Evolutionary conservation across 2,329 filamentous ascomycete genomes (phyloP), one percentile per base, ranked within the genome.

Genomic region (Tothia fuscella): DNA sequence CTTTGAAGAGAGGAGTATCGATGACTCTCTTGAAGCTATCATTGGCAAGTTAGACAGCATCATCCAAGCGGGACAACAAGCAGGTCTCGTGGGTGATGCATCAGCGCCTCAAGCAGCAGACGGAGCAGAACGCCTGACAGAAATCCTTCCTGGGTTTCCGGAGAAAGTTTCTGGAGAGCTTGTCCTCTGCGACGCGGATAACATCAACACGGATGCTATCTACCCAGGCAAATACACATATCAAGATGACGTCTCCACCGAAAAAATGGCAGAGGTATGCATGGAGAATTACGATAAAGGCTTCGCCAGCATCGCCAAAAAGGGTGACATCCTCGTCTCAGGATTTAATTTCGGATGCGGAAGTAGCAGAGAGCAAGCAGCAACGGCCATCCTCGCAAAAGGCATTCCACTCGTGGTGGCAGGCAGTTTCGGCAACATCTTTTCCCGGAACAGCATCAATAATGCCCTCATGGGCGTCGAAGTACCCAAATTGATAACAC

Each of bases 291-390:
- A 94, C 63, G 89, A 96, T 56, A 63, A 72, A 0, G 57, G 67
- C 0, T 95, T 95, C 57, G 60, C 69, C 7, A 59, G 63, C 1
- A 67, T 79, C 26, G 79, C 82, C 34, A 72, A 72, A 48, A 56
- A 74, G 0, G 78, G 76, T 37, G 88, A 96, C 53, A 84, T 95
- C 42, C 72, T 95, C 1, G 87, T 95, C 0, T 65, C 79, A 0
- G 87, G 87, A 24, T 91, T 79, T 67, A 93, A 93, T 66, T 94
- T 95, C 55, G 89, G 89, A 36, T 86, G 79, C 50, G 87, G 87
- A 14, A 76, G 69, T 43, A 86, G 78, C 1, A 68, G 88, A 42
- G 88, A 95, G 59, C 85, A 94, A 59, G 86, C 86, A 5, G 88
- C 88, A 0, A 95, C 89, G 0, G 81, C 87, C 0, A 81, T 93